Conservation (phyloP, 305 asterid species). For the Fraxinus dipetala region DNA sequence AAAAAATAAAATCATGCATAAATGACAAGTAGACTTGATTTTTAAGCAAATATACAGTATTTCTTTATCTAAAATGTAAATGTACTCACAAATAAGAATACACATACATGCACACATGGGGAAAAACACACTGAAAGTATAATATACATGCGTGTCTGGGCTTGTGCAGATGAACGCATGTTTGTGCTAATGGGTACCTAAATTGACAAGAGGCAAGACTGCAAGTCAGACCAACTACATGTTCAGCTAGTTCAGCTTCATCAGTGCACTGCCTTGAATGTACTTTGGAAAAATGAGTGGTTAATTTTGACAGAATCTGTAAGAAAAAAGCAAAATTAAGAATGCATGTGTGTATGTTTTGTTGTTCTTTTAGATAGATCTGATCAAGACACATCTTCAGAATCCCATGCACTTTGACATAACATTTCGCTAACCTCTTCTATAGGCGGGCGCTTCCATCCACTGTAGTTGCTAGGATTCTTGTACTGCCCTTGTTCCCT, state of each 20-base stretch:
- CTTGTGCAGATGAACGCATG: neutral
- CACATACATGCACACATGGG: neutral
- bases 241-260: slow-evolving; percentile 96
- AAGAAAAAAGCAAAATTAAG: slow-evolving; percentile 13
- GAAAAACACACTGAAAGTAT: neutral
- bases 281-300: slow-evolving; percentile 65
- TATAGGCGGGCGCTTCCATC: slow-evolving; percentile 80
- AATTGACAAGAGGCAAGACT: slow-evolving; percentile 90
- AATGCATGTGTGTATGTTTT: neutral
- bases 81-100: neutral
- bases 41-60: neutral
- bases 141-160: neutral
- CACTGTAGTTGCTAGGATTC: slow-evolving; percentile 52
- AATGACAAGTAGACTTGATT: neutral
- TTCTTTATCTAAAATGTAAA: neutral
- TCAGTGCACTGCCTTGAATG: slow-evolving; percentile 82
- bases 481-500: slow-evolving; percentile 88
- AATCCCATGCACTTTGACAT: slow-evolving; percentile 21
- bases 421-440: slow-evolving; percentile 68
- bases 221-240: slow-evolving; percentile 80
- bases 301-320: slow-evolving; percentile 64
- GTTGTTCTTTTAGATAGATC: slow-evolving; percentile 16
- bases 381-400: slow-evolving; percentile 10
- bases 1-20: slow-evolving; percentile 1
- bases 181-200: slow-evolving; percentile 45